Evolutionary conservation across 2,329 filamentous ascomycete genomes (phyloP).

Genomic region (Ceratocystis destructans): DNA sequence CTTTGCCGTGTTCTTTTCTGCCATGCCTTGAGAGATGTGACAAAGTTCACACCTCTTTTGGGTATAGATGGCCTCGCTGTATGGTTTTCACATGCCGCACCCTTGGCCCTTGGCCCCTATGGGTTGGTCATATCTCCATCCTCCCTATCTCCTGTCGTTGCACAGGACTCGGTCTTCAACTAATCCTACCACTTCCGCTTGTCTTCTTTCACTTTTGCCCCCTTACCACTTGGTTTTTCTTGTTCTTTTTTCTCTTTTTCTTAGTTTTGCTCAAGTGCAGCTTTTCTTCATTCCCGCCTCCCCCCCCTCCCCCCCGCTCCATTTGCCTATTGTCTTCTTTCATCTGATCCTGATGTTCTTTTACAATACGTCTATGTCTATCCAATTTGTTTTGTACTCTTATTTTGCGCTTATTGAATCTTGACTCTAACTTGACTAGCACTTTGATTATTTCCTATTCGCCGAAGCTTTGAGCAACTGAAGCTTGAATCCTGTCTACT

Average conservation of each 20-base stretch:
- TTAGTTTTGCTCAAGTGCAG: background rate
- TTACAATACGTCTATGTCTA: background rate
- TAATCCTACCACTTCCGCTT: background rate
- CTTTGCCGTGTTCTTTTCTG: background rate
- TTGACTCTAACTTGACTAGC: background rate
- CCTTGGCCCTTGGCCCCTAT: background rate
- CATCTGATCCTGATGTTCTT: background rate
- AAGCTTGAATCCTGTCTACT: conserved; percentile 1
- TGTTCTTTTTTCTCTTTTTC: background rate
- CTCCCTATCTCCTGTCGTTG: background rate
- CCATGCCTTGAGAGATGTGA: background rate
- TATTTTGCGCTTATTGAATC: background rate
- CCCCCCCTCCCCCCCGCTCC: too few species aligned
- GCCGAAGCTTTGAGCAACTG: background rate
- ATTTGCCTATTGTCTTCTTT: background rate
- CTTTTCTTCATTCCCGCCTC: background rate
- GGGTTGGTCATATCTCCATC: background rate
- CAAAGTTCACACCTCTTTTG: background rate
- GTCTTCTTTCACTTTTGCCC: background rate
- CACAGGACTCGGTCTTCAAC: conserved; percentile 1
- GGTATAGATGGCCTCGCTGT: background rate
- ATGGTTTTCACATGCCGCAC: background rate
- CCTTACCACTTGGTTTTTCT: too few species aligned
- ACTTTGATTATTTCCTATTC: background rate
- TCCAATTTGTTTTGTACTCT: background rate